Evolutionary conservation across 495 filamentous ascomycete genomes (phyloP).

Genomic region (Massariosphaeria phaeospora): DNA sequence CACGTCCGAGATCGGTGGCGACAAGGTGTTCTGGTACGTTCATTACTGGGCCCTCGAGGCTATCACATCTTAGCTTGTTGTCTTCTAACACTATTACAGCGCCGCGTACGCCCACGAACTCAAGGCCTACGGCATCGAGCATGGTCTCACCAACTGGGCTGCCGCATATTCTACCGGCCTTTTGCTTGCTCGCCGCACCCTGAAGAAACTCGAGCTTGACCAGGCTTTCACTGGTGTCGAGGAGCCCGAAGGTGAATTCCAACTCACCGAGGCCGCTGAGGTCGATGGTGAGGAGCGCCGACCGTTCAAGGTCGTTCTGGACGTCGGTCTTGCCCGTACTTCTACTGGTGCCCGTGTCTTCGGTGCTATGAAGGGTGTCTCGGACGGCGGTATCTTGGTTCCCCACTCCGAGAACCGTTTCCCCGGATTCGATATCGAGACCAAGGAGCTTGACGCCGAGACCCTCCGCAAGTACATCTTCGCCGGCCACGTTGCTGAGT

Average conservation of each 20-base stretch:
- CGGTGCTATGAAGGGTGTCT: conserved; percentile 99
- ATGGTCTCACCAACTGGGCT: conserved; percentile 99
- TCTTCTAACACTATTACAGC: too few species aligned
- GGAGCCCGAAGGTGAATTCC: conserved; percentile 91
- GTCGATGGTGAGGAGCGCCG: conserved; percentile 79
- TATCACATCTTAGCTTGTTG: too few species aligned
- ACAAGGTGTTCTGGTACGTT: conserved; percentile 98
- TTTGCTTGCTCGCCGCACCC: conserved; percentile 89
- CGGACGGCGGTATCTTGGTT: conserved; percentile 92
- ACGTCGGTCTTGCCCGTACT: conserved; percentile 94
- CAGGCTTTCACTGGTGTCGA: conserved; percentile 88
- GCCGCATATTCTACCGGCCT: conserved; percentile 96
- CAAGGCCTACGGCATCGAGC: conserved; percentile 89
- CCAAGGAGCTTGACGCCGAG: conserved; percentile 94
- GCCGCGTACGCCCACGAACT: conserved; percentile 97
- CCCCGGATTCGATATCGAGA: conserved; percentile 95
- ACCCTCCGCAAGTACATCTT: conserved; percentile 98
- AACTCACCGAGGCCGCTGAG: conserved; percentile 85
- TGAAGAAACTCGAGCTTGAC: conserved; percentile 92
- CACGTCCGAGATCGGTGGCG: conserved; percentile 90
- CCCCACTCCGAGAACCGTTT: conserved; percentile 99
- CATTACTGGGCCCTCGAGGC: too few species aligned
- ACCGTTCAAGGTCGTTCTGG: conserved; percentile 97
- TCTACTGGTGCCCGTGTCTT: conserved; percentile 98
- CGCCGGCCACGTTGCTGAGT: conserved; percentile 96